Evolutionary conservation across 805 yeast genomes (phyloP).

Genomic region (Hanseniaspora meyeri): DNA sequence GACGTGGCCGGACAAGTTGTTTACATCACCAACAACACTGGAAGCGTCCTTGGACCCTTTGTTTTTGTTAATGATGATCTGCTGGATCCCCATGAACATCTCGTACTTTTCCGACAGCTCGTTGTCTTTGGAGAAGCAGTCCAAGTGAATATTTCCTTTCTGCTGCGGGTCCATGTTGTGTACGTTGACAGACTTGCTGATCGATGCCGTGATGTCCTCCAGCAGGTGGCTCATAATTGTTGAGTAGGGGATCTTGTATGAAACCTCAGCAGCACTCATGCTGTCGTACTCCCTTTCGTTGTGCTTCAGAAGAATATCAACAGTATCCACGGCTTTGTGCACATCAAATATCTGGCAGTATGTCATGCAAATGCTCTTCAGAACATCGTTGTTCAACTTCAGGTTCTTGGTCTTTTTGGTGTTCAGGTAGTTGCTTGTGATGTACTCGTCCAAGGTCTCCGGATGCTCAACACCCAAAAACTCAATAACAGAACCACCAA

Average conservation of each 20-base stretch:
- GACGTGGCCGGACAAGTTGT: constrained; percentile 1
- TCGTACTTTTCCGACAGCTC: background rate
- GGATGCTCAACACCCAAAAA: constrained; percentile 1
- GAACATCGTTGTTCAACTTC: constrained; percentile 1
- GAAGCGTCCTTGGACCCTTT: background rate
- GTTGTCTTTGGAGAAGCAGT: background rate
- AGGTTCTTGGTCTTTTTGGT: background rate
- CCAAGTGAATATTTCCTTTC: background rate
- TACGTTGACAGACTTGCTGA: background rate
- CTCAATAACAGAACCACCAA: constrained; percentile 6
- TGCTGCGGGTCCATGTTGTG: background rate
- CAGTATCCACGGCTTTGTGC: background rate
- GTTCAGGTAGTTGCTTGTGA: background rate
- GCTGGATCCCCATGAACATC: background rate
- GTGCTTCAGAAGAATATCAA: constrained; percentile 2
- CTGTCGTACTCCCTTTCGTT: background rate
- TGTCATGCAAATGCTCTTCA: constrained; percentile 5
- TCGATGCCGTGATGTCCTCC: background rate
- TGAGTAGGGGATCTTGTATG: constrained; percentile 7
- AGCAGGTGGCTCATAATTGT: constrained; percentile 6
- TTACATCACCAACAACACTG: background rate
- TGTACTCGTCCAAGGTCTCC: constrained; percentile 1
- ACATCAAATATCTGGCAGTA: constrained; percentile 5
- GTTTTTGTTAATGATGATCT: background rate
- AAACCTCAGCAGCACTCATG: background rate